Conservation (phyloP, 176 grass and related monocot species). For the Paspalum notatum region DNA sequence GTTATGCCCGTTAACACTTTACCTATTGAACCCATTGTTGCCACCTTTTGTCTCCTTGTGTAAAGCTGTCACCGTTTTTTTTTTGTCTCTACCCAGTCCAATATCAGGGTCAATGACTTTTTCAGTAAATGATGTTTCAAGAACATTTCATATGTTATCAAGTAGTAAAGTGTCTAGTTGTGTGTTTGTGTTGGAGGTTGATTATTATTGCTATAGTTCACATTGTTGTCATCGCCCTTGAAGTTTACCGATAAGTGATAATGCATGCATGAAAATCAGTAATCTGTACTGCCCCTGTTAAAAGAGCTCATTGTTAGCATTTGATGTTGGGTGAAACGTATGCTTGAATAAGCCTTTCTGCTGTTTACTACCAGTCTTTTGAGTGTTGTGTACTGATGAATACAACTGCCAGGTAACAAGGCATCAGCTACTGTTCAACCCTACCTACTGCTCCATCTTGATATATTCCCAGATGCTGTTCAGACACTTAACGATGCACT, state of each 20-base stretch:
- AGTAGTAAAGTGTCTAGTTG: neutral
- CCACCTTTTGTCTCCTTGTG: neutral
- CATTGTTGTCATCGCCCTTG: neutral
- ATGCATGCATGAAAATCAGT: neutral
- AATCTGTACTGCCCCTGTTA: neutral
- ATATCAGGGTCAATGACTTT: neutral
- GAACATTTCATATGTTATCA: neutral
- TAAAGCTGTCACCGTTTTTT: neutral
- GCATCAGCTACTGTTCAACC: constrained; percentile 84
- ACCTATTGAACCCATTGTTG: neutral
- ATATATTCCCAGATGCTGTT: constrained; percentile 85
- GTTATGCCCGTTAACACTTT: neutral
- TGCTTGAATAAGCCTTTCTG: constrained; percentile 2
- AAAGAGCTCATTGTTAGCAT: neutral
- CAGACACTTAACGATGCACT: constrained; percentile 79
- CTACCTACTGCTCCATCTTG: constrained; percentile 93
- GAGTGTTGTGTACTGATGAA: constrained; percentile 14
- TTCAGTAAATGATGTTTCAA: constrained; percentile 3
- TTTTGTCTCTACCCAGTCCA: neutral
- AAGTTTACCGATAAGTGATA: neutral
- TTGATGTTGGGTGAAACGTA: neutral
- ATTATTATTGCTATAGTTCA: neutral
- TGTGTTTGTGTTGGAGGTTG: neutral
- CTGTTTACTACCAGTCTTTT: neutral
- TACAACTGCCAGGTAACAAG: constrained; percentile 70